Conservation (phyloP, 805 yeast species). For the Metschnikowia dekortorum region DNA sequence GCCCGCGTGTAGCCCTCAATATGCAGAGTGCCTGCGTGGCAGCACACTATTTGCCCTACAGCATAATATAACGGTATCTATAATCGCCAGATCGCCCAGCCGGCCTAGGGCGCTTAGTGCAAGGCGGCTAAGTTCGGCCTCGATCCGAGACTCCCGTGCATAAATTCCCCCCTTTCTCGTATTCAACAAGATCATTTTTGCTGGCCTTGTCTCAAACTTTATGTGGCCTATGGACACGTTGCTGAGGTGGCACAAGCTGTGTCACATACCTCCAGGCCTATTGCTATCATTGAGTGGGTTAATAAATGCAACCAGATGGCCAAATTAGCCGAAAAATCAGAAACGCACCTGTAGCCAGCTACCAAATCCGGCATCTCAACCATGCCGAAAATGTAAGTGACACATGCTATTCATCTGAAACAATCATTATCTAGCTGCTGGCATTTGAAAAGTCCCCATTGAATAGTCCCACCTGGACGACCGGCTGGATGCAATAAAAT, state of each 20-base stretch:
- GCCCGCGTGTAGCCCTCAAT: constrained; percentile 1
- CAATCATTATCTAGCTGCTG: constrained; percentile 17
- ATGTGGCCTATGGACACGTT: background rate
- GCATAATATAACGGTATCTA: background rate
- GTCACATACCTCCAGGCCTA: background rate
- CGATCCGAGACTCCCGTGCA: constrained; percentile 1
- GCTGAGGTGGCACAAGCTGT: background rate
- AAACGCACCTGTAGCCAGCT: constrained; percentile 19
- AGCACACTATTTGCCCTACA: background rate
- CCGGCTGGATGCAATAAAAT: constrained; percentile 26
- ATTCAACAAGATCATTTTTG: background rate
- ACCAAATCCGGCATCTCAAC: constrained; percentile 9
- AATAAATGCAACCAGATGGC: constrained; percentile 17
- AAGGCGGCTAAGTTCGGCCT: background rate
- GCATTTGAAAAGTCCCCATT: constrained; percentile 22
- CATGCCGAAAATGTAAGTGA: constrained; percentile 20
- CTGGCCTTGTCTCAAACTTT: background rate
- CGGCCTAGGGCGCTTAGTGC: background rate
- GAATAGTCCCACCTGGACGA: constrained; percentile 27
- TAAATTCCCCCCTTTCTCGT: background rate
- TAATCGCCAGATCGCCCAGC: background rate
- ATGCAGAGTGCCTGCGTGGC: constrained; percentile 5
- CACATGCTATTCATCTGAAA: constrained; percentile 21
- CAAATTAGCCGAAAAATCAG: constrained; percentile 16
- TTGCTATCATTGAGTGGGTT: background rate